A percentile compares a stretch with the other conserved stretches of the same genome.
Conservation (phyloP, 1,284 basidiomycete species). For the Erythrobasidium hasegawianum region DNA sequence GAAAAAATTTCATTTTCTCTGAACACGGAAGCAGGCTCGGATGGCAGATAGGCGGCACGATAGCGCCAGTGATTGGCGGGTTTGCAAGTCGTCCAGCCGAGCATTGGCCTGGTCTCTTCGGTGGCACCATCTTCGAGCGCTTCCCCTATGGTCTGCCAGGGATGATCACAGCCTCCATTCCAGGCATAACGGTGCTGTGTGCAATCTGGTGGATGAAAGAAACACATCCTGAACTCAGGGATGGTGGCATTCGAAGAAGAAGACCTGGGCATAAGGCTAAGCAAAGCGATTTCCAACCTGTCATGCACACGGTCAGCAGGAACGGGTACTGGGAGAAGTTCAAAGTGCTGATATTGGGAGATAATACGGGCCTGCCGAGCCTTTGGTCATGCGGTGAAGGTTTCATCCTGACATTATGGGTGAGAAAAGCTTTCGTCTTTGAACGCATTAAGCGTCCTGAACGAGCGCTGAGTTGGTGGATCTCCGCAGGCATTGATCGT, state of each 20-base stretch:
- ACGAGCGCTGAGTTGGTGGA: background rate
- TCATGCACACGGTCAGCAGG: background rate
- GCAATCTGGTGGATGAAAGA: background rate
- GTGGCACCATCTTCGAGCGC: background rate
- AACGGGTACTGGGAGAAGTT: background rate
- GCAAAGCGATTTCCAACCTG: background rate
- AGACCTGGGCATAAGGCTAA: background rate
- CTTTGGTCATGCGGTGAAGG: slow-evolving; percentile 3
- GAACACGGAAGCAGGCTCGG: background rate
- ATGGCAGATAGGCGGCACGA: slow-evolving; percentile 6
- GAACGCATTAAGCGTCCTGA: too few relatives aligned
- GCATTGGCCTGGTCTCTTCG: background rate
- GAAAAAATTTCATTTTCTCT: background rate
- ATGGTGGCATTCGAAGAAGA: background rate
- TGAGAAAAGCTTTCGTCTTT: background rate
- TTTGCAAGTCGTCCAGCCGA: background rate
- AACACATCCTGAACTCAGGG: slow-evolving; percentile 3
- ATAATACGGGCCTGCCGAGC: background rate
- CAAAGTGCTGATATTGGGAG: background rate
- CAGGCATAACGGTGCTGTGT: background rate
- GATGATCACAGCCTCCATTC: background rate
- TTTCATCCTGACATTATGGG: slow-evolving; percentile 5
- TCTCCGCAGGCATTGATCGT: background rate
- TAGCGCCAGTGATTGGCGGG: slow-evolving; percentile 1
- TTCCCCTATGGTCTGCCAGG: slow-evolving; percentile 6